A percentile compares a stretch with the other conserved stretches of the same genome.
phyloP scores from a whole-genome alignment of 2,329 filamentous ascomycete species.

The Elsinoe ampelina region DNA sequence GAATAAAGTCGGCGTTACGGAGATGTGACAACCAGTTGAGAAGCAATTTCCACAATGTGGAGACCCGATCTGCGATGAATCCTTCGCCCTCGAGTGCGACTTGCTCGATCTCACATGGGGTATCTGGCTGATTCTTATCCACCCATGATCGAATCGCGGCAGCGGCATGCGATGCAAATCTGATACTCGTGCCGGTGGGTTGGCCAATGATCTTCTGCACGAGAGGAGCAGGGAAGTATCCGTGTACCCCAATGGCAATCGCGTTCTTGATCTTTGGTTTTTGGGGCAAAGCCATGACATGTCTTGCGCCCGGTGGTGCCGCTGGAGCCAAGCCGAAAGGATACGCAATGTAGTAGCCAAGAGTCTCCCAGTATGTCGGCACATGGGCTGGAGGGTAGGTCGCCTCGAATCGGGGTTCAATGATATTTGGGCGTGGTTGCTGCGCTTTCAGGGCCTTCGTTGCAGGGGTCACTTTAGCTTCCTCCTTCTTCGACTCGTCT shows the following conservation, averaged over 20 bases:
- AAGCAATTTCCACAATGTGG: conserved; percentile 87
- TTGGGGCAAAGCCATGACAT: conserved; percentile 63
- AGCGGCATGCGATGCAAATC: conserved; percentile 81
- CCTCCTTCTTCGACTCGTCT: neutral
- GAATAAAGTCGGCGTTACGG: conserved; percentile 73
- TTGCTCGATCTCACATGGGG: conserved; percentile 77
- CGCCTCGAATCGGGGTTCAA: conserved; percentile 59
- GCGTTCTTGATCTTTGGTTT: conserved; percentile 66
- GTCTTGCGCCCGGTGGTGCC: conserved; percentile 42
- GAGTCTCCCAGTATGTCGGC: conserved; percentile 35
- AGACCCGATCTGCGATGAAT: conserved; percentile 78
- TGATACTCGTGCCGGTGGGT: conserved; percentile 87
- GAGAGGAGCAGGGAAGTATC: conserved; percentile 79
- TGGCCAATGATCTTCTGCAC: conserved; percentile 88
- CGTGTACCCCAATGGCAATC: conserved; percentile 87
- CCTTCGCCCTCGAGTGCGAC: conserved; percentile 92
- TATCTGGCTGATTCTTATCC: conserved; percentile 49
- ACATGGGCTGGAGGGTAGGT: conserved; percentile 49
- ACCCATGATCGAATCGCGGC: conserved; percentile 78
- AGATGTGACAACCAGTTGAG: conserved; percentile 93
- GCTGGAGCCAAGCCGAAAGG: conserved; percentile 25
- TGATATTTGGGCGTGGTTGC: conserved; percentile 45
- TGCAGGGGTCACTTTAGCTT: conserved; percentile 9
- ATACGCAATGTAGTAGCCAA: conserved; percentile 30
- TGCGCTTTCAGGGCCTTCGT: conserved; percentile 8